Conservation (phyloP, 2,329 filamentous ascomycete species). For the Calonectria ilicicola region DNA sequence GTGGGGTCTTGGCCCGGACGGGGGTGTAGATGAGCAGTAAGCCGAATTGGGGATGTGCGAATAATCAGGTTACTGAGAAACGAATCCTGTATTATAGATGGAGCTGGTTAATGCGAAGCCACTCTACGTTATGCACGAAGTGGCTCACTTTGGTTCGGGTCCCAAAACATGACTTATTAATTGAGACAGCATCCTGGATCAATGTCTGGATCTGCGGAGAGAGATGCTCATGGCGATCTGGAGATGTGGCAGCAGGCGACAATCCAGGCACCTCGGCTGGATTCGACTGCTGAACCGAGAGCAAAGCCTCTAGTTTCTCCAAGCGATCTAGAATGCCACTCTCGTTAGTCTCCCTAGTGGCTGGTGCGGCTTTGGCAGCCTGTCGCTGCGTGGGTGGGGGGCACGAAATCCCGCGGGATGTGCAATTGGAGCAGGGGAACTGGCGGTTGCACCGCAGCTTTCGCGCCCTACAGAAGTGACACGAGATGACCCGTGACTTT, state of each 20-base stretch:
- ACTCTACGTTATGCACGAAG: conserved; percentile 33
- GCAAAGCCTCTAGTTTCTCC: conserved; percentile 42
- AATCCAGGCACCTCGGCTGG: neutral
- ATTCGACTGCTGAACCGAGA: conserved; percentile 33
- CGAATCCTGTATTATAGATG: neutral
- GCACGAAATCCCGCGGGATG: conserved; percentile 49
- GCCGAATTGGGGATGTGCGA: conserved; percentile 47
- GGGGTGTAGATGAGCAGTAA: conserved; percentile 41
- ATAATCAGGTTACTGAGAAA: conserved; percentile 44
- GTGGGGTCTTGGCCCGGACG: conserved; percentile 43
- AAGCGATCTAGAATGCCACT: conserved; percentile 38
- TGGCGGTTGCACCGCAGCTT: conserved; percentile 52
- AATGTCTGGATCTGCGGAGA: conserved; percentile 49
- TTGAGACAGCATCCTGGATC: conserved; percentile 48
- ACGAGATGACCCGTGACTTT: conserved; percentile 50
- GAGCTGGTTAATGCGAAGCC: neutral
- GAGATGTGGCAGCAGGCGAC: neutral
- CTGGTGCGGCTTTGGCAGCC: conserved; percentile 21
- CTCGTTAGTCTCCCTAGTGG: conserved; percentile 7
- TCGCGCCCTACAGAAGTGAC: conserved; percentile 49
- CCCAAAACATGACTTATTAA: conserved; percentile 47
- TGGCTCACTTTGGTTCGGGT: conserved; percentile 32
- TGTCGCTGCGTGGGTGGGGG: conserved; percentile 31
- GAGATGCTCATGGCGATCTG: conserved; percentile 27
- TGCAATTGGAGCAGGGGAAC: conserved; percentile 52